Evolutionary conservation across 441 rosid species (phyloP), one percentile per base, ranked within the genome.

Genomic region (Flueggea neowawraea): DNA sequence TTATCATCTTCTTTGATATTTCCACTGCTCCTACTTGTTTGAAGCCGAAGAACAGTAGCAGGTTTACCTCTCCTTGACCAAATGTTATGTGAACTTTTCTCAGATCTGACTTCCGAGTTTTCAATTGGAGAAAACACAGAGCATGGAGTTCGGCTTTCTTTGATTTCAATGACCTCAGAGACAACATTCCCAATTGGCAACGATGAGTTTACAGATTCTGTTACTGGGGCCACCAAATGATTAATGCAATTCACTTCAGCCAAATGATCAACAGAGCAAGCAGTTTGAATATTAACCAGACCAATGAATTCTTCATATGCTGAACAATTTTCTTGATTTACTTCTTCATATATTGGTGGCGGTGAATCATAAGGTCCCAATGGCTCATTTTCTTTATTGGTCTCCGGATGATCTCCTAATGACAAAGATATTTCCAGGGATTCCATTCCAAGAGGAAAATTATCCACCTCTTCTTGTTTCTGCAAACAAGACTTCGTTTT

Each of bases 21-120:
- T 70, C 73, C 76, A 54, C 66, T 62, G 63, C 80, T 80, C 51
- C 60, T 78, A 65, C 71, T 80, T 58, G 91, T 93, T 62, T 72
- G 84, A 59, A 90, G 67, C 81, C 78, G 83, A 74, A 84, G 79
- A 52, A 69, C 69, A 63, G 78, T 69, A 63, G 73, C 78, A 73
- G 79, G 77, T 78, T 89, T 85, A 52, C 93, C 93, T 75, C 91
- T 87, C 72, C 91, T 80, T 63, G 91, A 86, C 96, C 92, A 84
- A 69, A 89, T 78, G 72, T 78, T 79, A 16, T 65, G 33, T 17
- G 69, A 53, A 67, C 69, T 78, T 69, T 64, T 69, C 62, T 69
- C 77, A 48, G 78, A 72, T 51, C 45, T 69, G 57, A 74, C 80
- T 55, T 81, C 83, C 43, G 48, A 32, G 51, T 72, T 80, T 65